Conservation (phyloP, 352 stramenopile genomes). For the Peronospora destructor region DNA sequence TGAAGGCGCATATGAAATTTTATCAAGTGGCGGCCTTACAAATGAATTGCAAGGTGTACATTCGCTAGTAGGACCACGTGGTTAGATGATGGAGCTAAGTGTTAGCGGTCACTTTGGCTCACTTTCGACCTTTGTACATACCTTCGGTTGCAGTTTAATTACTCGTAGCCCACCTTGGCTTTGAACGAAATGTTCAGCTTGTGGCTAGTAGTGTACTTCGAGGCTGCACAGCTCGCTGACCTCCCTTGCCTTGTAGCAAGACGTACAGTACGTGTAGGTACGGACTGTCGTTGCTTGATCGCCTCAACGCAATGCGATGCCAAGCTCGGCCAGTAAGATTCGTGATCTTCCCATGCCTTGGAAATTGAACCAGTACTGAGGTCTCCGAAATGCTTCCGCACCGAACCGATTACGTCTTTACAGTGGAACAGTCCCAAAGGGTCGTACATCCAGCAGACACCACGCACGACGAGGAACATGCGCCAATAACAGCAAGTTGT, state of each 20-base stretch:
- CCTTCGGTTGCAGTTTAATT: conserved; percentile 6
- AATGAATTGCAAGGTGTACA: too few species aligned
- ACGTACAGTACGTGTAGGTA: background rate
- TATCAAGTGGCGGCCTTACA: too few species aligned
- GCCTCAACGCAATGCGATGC: conserved; percentile 5
- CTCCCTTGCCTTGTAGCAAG: background rate
- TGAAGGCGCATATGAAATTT: too few species aligned
- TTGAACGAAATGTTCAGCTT: background rate
- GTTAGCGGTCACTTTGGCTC: too few species aligned
- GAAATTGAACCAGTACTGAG: background rate
- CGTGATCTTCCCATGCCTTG: conserved; percentile 2
- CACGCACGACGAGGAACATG: conserved; percentile 10
- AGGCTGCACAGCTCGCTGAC: conserved; percentile 2
- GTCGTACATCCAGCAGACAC: conserved; percentile 17
- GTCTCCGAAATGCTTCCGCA: conserved; percentile 10
- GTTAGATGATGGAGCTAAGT: background rate
- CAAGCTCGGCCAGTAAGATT: conserved; percentile 2
- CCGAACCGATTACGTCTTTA: conserved; percentile 9
- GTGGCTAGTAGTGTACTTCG: background rate
- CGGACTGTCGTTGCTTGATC: background rate
- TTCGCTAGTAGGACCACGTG: too few species aligned
- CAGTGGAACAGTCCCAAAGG: background rate
- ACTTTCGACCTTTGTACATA: conserved; percentile 4
- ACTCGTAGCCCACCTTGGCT: background rate
- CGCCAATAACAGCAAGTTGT: conserved; percentile 22